A percentile compares a stretch with the other conserved stretches of the same genome.
Evolutionary conservation across 768 basidiomycete genomes (phyloP).

Genomic region (Tricholoma hemisulphureum): DNA sequence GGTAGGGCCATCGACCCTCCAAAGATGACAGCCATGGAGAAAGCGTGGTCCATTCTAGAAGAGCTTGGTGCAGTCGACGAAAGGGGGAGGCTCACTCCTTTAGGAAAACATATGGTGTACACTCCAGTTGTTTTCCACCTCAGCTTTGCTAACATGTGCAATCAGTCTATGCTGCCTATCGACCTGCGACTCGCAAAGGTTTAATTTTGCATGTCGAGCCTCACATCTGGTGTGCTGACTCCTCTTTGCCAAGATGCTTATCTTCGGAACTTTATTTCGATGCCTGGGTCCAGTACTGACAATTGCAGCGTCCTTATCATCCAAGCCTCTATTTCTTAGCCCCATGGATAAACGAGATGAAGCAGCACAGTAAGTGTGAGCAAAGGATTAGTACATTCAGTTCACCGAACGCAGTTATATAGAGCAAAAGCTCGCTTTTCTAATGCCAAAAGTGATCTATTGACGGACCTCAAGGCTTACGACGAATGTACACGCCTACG

Average conservation of each 20-base stretch:
- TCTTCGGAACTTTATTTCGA: constrained; percentile 79
- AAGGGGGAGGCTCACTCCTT: constrained; percentile 66
- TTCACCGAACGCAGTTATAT: constrained; percentile 1
- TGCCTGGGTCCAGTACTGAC: constrained; percentile 82
- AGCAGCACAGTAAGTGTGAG: constrained; percentile 56
- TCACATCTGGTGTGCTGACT: not conserved
- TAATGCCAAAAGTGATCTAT: constrained; percentile 74
- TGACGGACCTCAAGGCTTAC: constrained; percentile 81
- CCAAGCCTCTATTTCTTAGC: constrained; percentile 81
- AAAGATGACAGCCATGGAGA: constrained; percentile 67
- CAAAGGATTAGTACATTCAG: not conserved
- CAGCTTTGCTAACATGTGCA: constrained; percentile 2
- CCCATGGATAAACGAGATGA: constrained; percentile 86
- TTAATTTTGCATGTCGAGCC: not conserved
- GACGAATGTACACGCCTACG: constrained; percentile 56
- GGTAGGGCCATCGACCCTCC: constrained; percentile 84
- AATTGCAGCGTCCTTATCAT: constrained; percentile 78
- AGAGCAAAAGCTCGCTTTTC: constrained; percentile 76
- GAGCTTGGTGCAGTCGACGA: constrained; percentile 77
- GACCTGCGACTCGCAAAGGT: constrained; percentile 89
- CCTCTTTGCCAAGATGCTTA: constrained; percentile 65
- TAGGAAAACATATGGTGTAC: constrained; percentile 76
- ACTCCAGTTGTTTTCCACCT: not conserved
- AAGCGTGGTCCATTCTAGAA: constrained; percentile 68
- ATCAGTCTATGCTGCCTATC: constrained; percentile 78